Conservation (phyloP, 805 yeast genomes). For the Saturnispora kantuleensis region DNA sequence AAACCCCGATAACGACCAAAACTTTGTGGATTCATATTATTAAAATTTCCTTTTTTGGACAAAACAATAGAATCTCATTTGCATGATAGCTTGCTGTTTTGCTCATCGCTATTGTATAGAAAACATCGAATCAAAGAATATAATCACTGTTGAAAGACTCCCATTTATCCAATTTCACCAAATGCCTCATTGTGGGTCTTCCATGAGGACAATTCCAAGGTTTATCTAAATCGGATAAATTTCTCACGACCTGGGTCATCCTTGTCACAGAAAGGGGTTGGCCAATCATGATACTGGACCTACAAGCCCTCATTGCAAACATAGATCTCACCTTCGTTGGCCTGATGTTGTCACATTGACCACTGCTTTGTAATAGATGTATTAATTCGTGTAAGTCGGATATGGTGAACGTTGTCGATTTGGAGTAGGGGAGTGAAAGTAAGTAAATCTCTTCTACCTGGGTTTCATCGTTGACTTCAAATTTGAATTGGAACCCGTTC, state of each 20-base stretch:
- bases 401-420: constrained; percentile 53
- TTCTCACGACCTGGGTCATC: constrained; percentile 61
- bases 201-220: constrained; percentile 99
- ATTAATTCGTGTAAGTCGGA: constrained; percentile 72
- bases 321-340: constrained; percentile 74
- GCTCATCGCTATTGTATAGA: not conserved
- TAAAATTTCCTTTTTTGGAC: constrained; percentile 25
- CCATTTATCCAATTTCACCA: constrained; percentile 51
- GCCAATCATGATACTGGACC: constrained; percentile 93
- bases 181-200: constrained; percentile 90
- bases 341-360: constrained; percentile 26
- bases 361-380: constrained; percentile 41
- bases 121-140: not conserved
- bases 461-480: constrained; percentile 39
- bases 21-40: constrained; percentile 2
- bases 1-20: not conserved
- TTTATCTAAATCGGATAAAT: constrained; percentile 64
- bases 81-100: not conserved
- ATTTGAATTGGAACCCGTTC: constrained; percentile 66
- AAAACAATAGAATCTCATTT: constrained; percentile 16
- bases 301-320: constrained; percentile 93
- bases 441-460: constrained; percentile 35
- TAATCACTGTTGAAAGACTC: constrained; percentile 36
- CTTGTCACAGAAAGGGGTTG: constrained; percentile 44
- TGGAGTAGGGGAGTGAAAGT: constrained; percentile 62